phyloP scores from a whole-genome alignment of 139 green algal genomes.

The Raphidocelis subcapitata region DNA sequence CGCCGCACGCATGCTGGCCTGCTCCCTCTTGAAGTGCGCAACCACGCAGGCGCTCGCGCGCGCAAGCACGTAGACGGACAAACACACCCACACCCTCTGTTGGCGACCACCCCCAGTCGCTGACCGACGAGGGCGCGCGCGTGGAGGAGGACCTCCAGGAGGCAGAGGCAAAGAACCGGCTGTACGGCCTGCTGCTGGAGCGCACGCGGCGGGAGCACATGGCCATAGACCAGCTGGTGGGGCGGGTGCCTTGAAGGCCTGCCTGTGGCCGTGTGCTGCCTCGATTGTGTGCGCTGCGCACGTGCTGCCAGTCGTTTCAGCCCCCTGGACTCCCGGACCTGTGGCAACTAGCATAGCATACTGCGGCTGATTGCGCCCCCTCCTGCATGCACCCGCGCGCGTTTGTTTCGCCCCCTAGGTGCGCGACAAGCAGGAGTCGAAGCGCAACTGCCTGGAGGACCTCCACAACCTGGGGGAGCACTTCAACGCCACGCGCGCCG shows the following conservation, averaged over 20 bases:
- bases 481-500: slow-evolving; percentile 66
- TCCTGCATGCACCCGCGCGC: too few species aligned
- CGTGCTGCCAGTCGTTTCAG: too few species aligned
- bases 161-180: slow-evolving; percentile 81
- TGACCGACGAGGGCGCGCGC: slow-evolving; percentile 61
- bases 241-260: background rate
- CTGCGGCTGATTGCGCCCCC: too few species aligned
- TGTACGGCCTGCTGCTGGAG: slow-evolving; percentile 81
- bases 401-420: too few species aligned
- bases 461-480: slow-evolving; percentile 57
- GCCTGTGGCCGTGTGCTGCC: background rate
- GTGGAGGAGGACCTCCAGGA: slow-evolving; percentile 78
- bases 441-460: slow-evolving; percentile 69
- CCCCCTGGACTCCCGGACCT: too few species aligned
- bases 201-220: slow-evolving; percentile 79
- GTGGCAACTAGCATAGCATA: too few species aligned
- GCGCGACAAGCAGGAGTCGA: slow-evolving; percentile 53
- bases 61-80: too few species aligned
- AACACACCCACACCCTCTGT: too few species aligned
- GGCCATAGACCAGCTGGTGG: slow-evolving; percentile 67
- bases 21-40: slow-evolving; percentile 21
- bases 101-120: slow-evolving; percentile 9
- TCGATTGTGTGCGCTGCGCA: background rate
- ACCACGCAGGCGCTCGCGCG: too few species aligned
- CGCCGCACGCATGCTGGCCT: too few species aligned